Base-by-base conservation (phyloP, 495 filamentous ascomycete genomes). In the Halenospora varia region DNA sequence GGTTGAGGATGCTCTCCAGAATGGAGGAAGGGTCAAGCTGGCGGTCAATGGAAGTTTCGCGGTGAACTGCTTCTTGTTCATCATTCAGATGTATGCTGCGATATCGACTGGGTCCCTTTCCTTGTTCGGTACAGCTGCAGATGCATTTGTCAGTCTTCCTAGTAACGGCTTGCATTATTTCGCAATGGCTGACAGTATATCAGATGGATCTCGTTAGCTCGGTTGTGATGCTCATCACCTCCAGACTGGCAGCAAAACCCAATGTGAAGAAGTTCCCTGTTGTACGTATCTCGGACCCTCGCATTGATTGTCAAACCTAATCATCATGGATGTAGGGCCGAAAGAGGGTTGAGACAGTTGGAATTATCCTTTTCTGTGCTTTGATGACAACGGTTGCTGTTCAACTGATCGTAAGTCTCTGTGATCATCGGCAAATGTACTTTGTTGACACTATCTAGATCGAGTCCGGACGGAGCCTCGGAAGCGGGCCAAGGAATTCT, bases 181-280 rank as follows among this genome's bases (percentile, higher is more conserved):
- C 26, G 39, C 39, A 56, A 42, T 59, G 41, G 63, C 45, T 61
- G 26, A 56, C 23, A 24, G 47, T 25, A 20, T 51, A 45, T 62
- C 39, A 75, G 74, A 81, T 82, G 78, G 78, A 83, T 51, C 73
- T 82, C n/a, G 77, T 82, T 6, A 80, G 77, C 23, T 82, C 78
- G 23, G 72, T 77, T 57, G 77, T 81, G 57, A 82, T 82, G 75
- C 70, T 80, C 23, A 67, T 77, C 57, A 80, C 77, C 3, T 80
- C 77, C 0, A 69, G 73, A 41, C 59, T 82, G 57, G 80, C 80
- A 13, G 68, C 73, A 0, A 70, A 78, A 22, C 75, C 78, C 25
- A 82, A 77, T 60, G 66, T 81, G 26, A 79, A 81, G 70, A 80
- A 83, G 56, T 82, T 77, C 66, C 78, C 79, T 23, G 79, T 82